Evolutionary conservation across 2,329 filamentous ascomycete genomes (phyloP).

Genomic region (Penicillium sp.): DNA sequence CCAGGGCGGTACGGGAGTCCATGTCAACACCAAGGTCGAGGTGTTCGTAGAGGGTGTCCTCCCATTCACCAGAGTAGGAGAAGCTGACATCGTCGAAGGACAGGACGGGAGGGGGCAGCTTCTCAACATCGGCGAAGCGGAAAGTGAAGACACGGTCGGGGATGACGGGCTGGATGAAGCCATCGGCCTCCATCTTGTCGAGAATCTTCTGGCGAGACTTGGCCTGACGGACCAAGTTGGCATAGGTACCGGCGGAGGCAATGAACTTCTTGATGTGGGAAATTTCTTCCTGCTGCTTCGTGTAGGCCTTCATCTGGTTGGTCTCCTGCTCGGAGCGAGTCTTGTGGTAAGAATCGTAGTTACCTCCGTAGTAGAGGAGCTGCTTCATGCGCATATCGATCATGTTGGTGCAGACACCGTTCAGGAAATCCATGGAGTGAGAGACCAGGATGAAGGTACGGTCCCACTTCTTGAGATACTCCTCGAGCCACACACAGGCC

Average conservation of each 20-base stretch:
- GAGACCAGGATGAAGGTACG: slow-evolving; percentile 95
- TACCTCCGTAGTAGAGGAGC: slow-evolving; percentile 98
- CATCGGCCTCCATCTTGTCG: slow-evolving; percentile 99
- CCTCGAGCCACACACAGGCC: slow-evolving; percentile 99
- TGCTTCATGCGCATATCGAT: slow-evolving; percentile 93
- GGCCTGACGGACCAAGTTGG: slow-evolving; percentile 97
- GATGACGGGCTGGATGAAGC: slow-evolving; percentile 90
- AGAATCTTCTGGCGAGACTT: slow-evolving; percentile 99
- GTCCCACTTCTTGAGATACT: slow-evolving; percentile 99
- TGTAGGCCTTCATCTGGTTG: slow-evolving; percentile 99
- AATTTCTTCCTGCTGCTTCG: slow-evolving; percentile 99
- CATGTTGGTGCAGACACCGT: slow-evolving; percentile 98
- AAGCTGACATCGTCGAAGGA: slow-evolving; percentile 98
- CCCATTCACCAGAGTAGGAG: slow-evolving; percentile 87
- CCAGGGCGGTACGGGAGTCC: slow-evolving; percentile 96
- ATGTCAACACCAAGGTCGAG: slow-evolving; percentile 99
- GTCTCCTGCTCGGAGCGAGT: slow-evolving; percentile 90
- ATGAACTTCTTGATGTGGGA: slow-evolving; percentile 99
- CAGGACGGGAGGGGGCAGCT: slow-evolving; percentile 95
- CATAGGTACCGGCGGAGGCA: slow-evolving; percentile 98
- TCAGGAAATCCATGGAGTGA: slow-evolving; percentile 98
- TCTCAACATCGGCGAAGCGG: slow-evolving; percentile 98
- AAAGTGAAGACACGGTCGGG: slow-evolving; percentile 92
- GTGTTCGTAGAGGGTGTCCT: slow-evolving; percentile 95
- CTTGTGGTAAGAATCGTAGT: slow-evolving; percentile 99